Conservation (phyloP, 2,329 filamentous ascomycete species). For the Nothopassalora personata region DNA sequence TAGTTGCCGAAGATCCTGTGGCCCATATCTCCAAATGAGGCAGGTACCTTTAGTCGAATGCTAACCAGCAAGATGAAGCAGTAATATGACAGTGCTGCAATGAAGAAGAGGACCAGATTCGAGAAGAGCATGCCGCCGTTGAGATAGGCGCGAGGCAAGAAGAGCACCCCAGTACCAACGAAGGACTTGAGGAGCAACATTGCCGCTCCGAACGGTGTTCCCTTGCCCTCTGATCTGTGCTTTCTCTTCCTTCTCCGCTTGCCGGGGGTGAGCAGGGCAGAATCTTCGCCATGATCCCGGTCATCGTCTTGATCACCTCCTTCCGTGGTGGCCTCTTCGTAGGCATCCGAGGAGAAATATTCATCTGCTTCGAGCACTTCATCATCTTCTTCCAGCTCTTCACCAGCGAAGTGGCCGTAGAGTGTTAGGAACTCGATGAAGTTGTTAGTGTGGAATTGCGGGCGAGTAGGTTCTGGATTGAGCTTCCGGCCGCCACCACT, state of each 20-base stretch:
- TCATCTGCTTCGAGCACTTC: conserved; percentile 81
- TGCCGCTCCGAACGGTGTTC: conserved; percentile 71
- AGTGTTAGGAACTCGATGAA: conserved; percentile 94
- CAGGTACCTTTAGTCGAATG: conserved; percentile 76
- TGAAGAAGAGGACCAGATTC: conserved; percentile 78
- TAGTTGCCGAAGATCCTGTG: conserved; percentile 84
- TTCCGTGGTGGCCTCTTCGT: conserved; percentile 47
- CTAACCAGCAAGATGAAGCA: conserved; percentile 92
- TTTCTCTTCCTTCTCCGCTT: conserved; percentile 72
- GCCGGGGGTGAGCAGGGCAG: conserved; percentile 65
- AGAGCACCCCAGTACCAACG: conserved; percentile 91
- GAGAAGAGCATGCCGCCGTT: conserved; percentile 98
- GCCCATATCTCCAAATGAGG: conserved; percentile 97
- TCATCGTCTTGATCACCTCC: conserved; percentile 49
- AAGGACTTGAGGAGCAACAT: conserved; percentile 93
- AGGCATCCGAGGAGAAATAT: conserved; percentile 78
- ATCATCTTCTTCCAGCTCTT: conserved; percentile 94
- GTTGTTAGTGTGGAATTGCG: conserved; percentile 75
- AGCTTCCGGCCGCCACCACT: conserved; percentile 2
- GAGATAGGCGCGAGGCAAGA: conserved; percentile 85
- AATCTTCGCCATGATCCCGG: conserved; percentile 81
- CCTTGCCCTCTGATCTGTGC: conserved; percentile 68
- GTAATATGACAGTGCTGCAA: conserved; percentile 88
- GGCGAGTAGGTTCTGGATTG: conserved; percentile 31
- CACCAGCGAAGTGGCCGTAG: conserved; percentile 95